A percentile compares a stretch with the other conserved stretches of the same genome.
Conservation (phyloP, 495 filamentous ascomycete genomes). For the Aspergillus nanangensis region DNA sequence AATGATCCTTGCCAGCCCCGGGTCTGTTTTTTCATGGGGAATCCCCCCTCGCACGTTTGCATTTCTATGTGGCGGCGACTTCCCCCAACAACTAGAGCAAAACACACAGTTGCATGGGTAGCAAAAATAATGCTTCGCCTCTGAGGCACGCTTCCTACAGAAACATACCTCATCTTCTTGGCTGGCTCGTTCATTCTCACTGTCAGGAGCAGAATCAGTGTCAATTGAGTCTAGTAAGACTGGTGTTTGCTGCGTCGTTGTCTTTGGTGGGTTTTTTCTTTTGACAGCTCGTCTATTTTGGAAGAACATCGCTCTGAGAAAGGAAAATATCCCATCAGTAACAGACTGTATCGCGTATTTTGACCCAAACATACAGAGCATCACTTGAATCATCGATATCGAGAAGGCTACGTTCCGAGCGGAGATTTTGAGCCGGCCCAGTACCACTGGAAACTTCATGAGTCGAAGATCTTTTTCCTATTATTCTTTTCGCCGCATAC, state of each 20-base stretch:
- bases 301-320: not conserved
- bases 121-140: not conserved
- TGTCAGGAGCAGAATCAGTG: too few relatives aligned
- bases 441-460: not conserved
- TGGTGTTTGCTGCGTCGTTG: too few relatives aligned
- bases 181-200: too few relatives aligned
- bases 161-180: not conserved
- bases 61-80: not conserved
- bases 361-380: not conserved
- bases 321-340: not conserved
- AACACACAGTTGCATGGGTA: not conserved
- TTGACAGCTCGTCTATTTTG: too few relatives aligned
- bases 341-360: not conserved
- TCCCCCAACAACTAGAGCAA: not conserved
- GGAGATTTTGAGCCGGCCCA: not conserved
- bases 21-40: conserved; percentile 16
- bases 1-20: not conserved
- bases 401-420: not conserved
- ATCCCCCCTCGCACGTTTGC: not conserved
- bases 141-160: not conserved
- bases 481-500: not conserved
- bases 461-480: not conserved
- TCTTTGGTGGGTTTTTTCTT: too few relatives aligned
- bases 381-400: not conserved
- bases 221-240: too few relatives aligned